Base-by-base conservation (phyloP, 176 grass and related monocot species). In the Oryza meridionalis region DNA sequence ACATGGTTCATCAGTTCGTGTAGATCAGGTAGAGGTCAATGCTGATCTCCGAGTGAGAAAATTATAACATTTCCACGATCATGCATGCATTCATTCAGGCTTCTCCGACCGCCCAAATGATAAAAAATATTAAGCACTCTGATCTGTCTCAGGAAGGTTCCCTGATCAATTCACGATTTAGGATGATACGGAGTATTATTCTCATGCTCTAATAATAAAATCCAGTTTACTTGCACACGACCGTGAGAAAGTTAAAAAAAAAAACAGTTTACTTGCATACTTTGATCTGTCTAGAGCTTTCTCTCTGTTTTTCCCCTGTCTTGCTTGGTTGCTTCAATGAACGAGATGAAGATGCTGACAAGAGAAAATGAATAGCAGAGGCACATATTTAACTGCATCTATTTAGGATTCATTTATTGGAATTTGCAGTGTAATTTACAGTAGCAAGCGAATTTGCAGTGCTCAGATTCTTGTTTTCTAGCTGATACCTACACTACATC, bases 61-160 rank as follows among this genome's bases (percentile, higher is more conserved):
- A 55, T n/a, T 16, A 21, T 26, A 70, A 55, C 25, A 67, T 49
- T 89, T 77, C 2, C 43, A 42, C 4, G 17, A n/a, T 66, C 72
- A 81, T 82, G 19, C 43, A 55, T 77, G 7, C 11, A 64, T 17
- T 19, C 75, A 62, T 72, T 17, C 77, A 76, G 75, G 25, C 35
- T 76, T 72, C 19, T 53, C 78, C 32, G n/a, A 68, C 51, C n/a
- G 67, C 33, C 73, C 17, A 72, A 55, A 66, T 72, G 65, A 65
- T 33, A 65, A 65, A 51, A 59, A 51, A 11, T 70, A 76, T 49
- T 58, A 27, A 45, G 17, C 2, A 67, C 31, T 65, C 66, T 26
- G 6, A 88, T 80, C 32, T 15, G 27, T 77, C 35, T 76, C 40
- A 58, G 21, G 63, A 84, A 85, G 82, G 64, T 81, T 76, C 47